Conservation (phyloP, 1,284 basidiomycete genomes). For the Ustilago trichophora region DNA sequence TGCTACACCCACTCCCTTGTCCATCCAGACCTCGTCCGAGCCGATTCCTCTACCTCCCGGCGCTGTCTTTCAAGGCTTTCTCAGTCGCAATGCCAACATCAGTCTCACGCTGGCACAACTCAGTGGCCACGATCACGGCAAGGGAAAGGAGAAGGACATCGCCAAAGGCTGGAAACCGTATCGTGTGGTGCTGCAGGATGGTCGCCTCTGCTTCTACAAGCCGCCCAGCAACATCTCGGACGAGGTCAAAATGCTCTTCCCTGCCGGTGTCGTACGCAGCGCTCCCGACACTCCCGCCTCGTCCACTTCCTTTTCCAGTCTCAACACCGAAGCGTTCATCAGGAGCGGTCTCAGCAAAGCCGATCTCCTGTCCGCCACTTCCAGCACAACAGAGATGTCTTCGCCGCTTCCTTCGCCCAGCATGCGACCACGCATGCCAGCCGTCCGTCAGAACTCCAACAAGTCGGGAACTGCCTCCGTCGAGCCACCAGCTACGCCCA, state of each 20-base stretch:
- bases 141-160: constrained; percentile 58
- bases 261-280: constrained; percentile 29
- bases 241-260: constrained; percentile 60
- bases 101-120: constrained; percentile 53
- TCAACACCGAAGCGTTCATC: constrained; percentile 46
- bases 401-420: constrained; percentile 29
- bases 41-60: constrained; percentile 46
- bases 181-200: constrained; percentile 57
- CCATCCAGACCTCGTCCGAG: constrained; percentile 11
- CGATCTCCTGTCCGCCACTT: constrained; percentile 54
- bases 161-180: constrained; percentile 65
- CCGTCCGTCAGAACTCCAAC: constrained; percentile 17
- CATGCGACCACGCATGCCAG: constrained; percentile 19
- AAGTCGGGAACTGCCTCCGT: background rate
- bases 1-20: constrained; percentile 2
- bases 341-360: constrained; percentile 51
- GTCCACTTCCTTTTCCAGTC: constrained; percentile 6
- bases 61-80: constrained; percentile 52
- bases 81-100: constrained; percentile 58
- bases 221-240: constrained; percentile 55
- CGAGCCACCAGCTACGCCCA: constrained; percentile 7
- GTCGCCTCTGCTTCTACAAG: constrained; percentile 61
- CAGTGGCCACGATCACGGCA: constrained; percentile 33
- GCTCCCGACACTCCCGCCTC: constrained; percentile 18
- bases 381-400: constrained; percentile 31